Conservation (phyloP, 1,284 basidiomycete species). For the Sanguinoderma infundibulare region DNA sequence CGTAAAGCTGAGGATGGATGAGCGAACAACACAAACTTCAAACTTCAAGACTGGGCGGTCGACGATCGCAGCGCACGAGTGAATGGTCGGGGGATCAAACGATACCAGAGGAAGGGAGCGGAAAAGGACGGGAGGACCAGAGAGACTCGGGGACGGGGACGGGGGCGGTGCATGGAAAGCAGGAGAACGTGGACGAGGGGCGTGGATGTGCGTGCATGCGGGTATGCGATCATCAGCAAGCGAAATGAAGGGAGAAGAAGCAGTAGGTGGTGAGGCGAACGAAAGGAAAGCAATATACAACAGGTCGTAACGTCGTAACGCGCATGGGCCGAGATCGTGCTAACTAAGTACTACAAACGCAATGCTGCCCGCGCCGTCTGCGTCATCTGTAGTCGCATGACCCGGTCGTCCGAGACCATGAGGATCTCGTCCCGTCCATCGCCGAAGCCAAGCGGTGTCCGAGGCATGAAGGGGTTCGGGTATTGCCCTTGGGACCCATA, state of each 20-base stretch:
- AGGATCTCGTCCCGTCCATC: conserved; percentile 77
- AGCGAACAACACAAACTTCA: conserved; percentile 17
- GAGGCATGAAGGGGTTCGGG: conserved; percentile 47
- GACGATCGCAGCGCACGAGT: background rate
- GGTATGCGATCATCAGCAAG: conserved; percentile 16
- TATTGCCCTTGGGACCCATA: conserved; percentile 47
- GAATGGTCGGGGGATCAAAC: background rate
- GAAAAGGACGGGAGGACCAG: background rate
- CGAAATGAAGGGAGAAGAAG: background rate
- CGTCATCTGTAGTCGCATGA: conserved; percentile 66
- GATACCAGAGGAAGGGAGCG: background rate
- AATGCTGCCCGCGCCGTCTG: conserved; percentile 20
- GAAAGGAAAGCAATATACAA: conserved; percentile 23
- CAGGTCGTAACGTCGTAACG: conserved; percentile 17
- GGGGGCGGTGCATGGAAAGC: background rate
- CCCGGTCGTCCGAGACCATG: conserved; percentile 80
- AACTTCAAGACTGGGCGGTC: conserved; percentile 8
- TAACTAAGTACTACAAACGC: conserved; percentile 7
- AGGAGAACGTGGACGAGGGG: background rate
- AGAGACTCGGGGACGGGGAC: background rate
- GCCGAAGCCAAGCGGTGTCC: conserved; percentile 38
- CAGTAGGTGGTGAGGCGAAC: conserved; percentile 8
- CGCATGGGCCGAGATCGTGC: too few species aligned
- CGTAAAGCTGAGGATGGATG: conserved; percentile 20
- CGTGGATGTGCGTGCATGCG: conserved; percentile 11